Conservation (phyloP, 495 filamentous ascomycete genomes). For the Haplographium delicatum region DNA sequence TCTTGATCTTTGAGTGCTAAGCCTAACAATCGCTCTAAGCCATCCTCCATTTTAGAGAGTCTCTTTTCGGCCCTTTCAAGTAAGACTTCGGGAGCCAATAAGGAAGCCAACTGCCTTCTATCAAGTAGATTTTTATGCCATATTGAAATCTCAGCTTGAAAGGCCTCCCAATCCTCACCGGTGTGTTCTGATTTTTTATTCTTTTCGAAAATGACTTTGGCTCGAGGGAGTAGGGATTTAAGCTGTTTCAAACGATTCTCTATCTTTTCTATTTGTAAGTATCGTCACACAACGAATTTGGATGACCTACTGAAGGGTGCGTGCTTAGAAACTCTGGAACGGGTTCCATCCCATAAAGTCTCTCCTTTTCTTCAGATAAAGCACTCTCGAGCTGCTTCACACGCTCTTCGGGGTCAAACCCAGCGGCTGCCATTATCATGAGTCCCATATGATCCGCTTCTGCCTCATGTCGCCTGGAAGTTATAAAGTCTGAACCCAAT, state of each 20-base stretch:
- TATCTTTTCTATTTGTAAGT: too few relatives aligned
- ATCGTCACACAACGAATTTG: not conserved
- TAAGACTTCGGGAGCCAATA: not conserved
- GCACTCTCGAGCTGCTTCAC: not conserved
- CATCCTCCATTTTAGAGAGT: not conserved
- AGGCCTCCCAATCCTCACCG: not conserved
- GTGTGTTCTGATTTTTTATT: not conserved
- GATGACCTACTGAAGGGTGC: conserved; percentile 1
- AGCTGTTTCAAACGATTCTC: not conserved
- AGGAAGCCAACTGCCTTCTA: not conserved
- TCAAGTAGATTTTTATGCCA: not conserved
- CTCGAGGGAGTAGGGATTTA: not conserved
- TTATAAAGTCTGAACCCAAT: conserved; percentile 2
- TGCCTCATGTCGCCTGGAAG: conserved; percentile 1
- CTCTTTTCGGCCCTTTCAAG: not conserved
- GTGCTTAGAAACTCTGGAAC: conserved; percentile 3
- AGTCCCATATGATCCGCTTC: conserved; percentile 13
- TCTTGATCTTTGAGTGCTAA: too few relatives aligned
- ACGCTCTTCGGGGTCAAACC: conserved; percentile 5
- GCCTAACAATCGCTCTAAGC: not conserved
- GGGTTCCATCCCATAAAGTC: not conserved
- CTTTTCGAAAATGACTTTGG: not conserved
- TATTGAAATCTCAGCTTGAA: not conserved
- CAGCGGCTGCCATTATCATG: conserved; percentile 5
- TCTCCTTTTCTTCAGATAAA: conserved; percentile 1